Percentiles rank a stretch among this genome's conserved stretches.
Conservation (phyloP, 2,329 filamentous ascomycete genomes). For the Claviceps paspali region DNA sequence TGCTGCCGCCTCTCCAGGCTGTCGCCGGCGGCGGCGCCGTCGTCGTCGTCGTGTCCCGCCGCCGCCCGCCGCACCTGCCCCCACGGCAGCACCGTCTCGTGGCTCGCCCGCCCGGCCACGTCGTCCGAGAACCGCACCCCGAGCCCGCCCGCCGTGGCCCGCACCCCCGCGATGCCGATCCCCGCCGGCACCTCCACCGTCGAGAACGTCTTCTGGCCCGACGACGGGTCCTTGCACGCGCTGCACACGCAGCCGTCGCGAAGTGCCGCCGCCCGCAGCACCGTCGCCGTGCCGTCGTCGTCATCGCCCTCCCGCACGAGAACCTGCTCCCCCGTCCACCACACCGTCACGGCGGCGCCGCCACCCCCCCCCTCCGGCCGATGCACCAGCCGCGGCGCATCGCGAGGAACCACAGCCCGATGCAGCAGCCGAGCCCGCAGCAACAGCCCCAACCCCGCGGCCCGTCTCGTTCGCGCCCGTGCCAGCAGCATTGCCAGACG, state of each 20-base stretch:
- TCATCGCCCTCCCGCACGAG: too few relatives aligned
- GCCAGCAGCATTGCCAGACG: too few relatives aligned
- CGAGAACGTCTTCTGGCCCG: constrained; percentile 41
- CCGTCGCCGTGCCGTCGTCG: constrained; percentile 10
- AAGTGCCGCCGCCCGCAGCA: constrained; percentile 19
- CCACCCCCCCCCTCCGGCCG: too few relatives aligned
- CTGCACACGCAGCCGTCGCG: constrained; percentile 41
- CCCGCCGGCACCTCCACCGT: constrained; percentile 23
- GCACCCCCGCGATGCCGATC: constrained; percentile 18
- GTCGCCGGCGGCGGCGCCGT: too few relatives aligned
- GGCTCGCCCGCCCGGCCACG: constrained; percentile 15
- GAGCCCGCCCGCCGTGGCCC: constrained; percentile 25
- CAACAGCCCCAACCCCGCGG: too few relatives aligned
- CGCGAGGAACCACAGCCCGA: too few relatives aligned
- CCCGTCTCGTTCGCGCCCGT: too few relatives aligned
- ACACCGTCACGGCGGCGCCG: too few relatives aligned
- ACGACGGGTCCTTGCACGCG: constrained; percentile 38
- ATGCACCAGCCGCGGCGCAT: too few relatives aligned
- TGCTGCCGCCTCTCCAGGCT: constrained; percentile 12
- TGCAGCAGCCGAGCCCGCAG: too few relatives aligned
- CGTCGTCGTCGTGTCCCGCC: too few relatives aligned
- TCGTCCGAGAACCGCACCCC: constrained; percentile 44
- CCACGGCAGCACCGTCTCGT: constrained; percentile 20
- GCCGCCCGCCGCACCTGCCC: constrained; percentile 18
- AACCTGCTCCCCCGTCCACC: too few relatives aligned